phyloP scores from a whole-genome alignment of 2,329 filamentous ascomycete species.

The Sporothrix brasiliensis region DNA sequence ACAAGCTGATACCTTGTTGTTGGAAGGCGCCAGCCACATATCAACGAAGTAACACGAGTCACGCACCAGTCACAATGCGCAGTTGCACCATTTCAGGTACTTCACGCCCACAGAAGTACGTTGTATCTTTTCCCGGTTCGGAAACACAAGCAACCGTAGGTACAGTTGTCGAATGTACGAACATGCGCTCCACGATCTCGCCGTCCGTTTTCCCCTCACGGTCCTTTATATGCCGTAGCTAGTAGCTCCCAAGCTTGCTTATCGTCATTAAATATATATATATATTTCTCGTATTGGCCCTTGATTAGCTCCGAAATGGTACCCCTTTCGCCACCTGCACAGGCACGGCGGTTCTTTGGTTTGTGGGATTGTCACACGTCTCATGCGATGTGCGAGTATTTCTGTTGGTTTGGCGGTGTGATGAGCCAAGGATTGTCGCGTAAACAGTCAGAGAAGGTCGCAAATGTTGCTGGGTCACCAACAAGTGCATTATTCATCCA shows the following conservation, averaged over 20 bases:
- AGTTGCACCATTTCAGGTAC: not conserved
- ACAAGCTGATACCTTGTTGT: not conserved
- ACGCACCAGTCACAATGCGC: constrained; percentile 14
- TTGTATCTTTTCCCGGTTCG: not conserved
- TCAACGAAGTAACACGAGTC: constrained; percentile 7
- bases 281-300: not conserved
- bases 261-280: not conserved
- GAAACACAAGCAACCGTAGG: not conserved
- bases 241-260: not conserved
- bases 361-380: not conserved
- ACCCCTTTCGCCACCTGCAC: not conserved
- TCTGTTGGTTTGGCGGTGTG: not conserved
- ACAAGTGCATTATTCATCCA: constrained; percentile 1
- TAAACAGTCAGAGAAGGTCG: constrained; percentile 12
- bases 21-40: not conserved
- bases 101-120: not conserved
- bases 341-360: not conserved
- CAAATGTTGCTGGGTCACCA: not conserved
- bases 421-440: not conserved
- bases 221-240: not conserved
- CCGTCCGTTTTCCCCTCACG: not conserved
- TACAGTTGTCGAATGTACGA: constrained; percentile 11
- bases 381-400: not conserved
- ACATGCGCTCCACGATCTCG: constrained; percentile 2
- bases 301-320: constrained; percentile 2